A percentile compares a stretch with the other conserved stretches of the same genome.
Evolutionary conservation across 1,284 basidiomycete genomes (phyloP).

Genomic region (Exsudoporus floridanus): DNA sequence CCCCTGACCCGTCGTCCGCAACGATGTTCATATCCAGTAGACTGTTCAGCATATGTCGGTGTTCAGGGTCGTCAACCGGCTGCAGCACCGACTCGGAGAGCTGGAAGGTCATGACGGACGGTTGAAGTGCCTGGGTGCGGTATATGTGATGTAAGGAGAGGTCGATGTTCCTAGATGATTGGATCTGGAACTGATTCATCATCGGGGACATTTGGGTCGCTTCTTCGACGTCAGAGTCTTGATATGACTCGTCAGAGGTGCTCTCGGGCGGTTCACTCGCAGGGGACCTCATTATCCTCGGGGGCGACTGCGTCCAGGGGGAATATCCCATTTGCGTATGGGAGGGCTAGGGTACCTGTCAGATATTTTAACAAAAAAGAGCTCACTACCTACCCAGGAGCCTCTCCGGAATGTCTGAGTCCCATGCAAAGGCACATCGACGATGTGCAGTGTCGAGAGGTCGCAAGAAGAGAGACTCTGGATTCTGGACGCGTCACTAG

Average conservation of each 20-base stretch:
- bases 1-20: constrained; percentile 17
- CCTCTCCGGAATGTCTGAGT: constrained; percentile 22
- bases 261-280: constrained; percentile 35
- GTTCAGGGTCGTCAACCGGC: constrained; percentile 34
- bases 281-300: constrained; percentile 25
- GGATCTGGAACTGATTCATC: constrained; percentile 35
- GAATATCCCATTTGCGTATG: constrained; percentile 17
- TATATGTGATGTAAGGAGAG: constrained; percentile 4
- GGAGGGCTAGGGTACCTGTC: constrained; percentile 23
- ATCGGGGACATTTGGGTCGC: constrained; percentile 33
- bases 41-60: constrained; percentile 19
- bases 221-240: constrained; percentile 35
- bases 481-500: constrained; percentile 16
- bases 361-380: constrained; percentile 11
- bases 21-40: constrained; percentile 18
- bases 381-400: constrained; percentile 26
- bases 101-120: constrained; percentile 34
- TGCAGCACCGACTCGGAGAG: constrained; percentile 28
- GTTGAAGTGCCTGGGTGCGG: constrained; percentile 21
- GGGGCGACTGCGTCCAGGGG: constrained; percentile 18
- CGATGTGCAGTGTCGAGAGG: constrained; percentile 14
- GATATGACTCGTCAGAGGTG: constrained; percentile 35
- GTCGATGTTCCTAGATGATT: constrained; percentile 13
- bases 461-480: constrained; percentile 10
- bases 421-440: constrained; percentile 13